phyloP scores from a whole-genome alignment of 176 grass and related monocot genomes.

The Hsuehochloa calcarea region DNA sequence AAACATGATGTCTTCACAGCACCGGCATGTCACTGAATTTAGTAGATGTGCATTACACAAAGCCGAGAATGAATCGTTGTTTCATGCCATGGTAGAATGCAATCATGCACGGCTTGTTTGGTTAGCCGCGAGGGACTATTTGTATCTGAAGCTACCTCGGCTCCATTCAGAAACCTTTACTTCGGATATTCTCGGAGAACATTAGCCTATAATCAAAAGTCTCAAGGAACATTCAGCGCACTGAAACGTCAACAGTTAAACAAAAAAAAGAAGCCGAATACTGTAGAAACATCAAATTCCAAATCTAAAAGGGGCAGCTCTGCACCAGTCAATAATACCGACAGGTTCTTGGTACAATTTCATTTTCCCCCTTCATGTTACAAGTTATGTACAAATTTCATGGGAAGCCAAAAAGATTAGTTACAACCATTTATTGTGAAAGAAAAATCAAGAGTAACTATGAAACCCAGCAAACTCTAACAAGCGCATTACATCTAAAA shows the following conservation, averaged over 20 bases:
- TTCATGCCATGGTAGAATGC: too few relatives aligned
- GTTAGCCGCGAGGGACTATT: too few relatives aligned
- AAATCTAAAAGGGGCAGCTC: not conserved
- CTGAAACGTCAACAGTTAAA: not conserved
- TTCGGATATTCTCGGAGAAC: not conserved
- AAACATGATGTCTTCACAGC: too few relatives aligned
- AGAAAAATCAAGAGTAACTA: slow-evolving; percentile 14
- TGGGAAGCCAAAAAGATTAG: slow-evolving; percentile 10
- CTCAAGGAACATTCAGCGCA: not conserved
- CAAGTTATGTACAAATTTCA: slow-evolving; percentile 28
- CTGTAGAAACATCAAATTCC: not conserved
- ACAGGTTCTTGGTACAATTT: not conserved
- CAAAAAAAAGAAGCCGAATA: not conserved
- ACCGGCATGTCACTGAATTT: too few relatives aligned
- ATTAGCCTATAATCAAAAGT: not conserved
- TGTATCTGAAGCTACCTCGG: too few relatives aligned
- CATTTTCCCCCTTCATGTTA: not conserved
- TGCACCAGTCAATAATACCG: not conserved
- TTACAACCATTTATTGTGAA: slow-evolving; percentile 10
- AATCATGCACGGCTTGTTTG: too few relatives aligned
- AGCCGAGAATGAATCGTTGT: too few relatives aligned
- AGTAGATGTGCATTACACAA: too few relatives aligned
- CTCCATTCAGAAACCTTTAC: too few relatives aligned
- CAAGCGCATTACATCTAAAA: slow-evolving; percentile 25
- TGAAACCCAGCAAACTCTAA: not conserved